phyloP scores from a whole-genome alignment of 176 grass and related monocot genomes.

The Aegilops sharonensis region DNA sequence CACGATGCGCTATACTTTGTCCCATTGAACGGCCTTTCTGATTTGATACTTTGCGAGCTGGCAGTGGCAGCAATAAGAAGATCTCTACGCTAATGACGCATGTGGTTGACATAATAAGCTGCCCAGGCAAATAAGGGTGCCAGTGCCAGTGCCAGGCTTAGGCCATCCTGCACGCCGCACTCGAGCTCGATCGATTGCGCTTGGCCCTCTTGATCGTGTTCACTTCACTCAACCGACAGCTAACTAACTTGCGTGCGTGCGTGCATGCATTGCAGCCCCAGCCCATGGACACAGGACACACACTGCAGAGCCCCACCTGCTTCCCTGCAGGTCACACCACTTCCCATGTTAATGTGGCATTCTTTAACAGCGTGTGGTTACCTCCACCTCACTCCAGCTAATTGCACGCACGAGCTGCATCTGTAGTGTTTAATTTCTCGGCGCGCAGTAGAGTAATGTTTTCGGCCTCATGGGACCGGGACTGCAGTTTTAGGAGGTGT shows the following conservation, averaged over 20 bases:
- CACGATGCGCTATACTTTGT: not conserved
- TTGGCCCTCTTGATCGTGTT: not conserved
- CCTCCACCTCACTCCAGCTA: not conserved
- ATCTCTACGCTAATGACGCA: not conserved
- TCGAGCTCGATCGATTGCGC: not conserved
- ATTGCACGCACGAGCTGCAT: not conserved
- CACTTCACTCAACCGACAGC: slow-evolving; percentile 7
- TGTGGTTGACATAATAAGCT: not conserved
- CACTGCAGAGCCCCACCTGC: not conserved
- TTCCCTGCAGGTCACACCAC: not conserved
- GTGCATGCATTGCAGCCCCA: not conserved
- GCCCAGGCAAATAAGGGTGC: not conserved
- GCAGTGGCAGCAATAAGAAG: not conserved
- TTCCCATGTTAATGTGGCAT: not conserved
- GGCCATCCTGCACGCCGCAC: slow-evolving; percentile 10
- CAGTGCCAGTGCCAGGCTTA: too few species aligned
- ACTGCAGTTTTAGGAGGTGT: too few species aligned
- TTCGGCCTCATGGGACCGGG: not conserved
- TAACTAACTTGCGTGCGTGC: not conserved
- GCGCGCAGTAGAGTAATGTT: not conserved
- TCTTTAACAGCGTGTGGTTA: slow-evolving; percentile 6
- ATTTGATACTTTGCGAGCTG: not conserved
- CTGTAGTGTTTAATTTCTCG: not conserved
- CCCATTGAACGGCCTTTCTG: not conserved
- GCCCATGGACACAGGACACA: not conserved